Base-by-base conservation (phyloP, 176 grass and related monocot genomes). In the Triticum monococcum region DNA sequence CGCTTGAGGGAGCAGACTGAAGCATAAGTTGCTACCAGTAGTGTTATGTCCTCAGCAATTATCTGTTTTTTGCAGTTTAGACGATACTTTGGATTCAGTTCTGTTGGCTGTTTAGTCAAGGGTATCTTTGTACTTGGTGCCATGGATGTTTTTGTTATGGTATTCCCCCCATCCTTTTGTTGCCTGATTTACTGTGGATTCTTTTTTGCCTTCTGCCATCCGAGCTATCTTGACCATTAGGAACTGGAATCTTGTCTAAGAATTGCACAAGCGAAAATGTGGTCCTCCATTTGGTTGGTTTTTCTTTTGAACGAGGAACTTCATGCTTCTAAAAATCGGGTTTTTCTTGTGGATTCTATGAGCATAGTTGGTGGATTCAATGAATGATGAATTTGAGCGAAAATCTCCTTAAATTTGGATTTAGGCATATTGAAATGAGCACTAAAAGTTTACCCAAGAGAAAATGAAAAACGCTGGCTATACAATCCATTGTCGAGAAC, bases 1-100 rank as follows among this genome's bases (percentile, higher is more conserved):
- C 95, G 92, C 6, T 52, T 97, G 90, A 92, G 95, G 84, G 92
- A 97, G 86, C 92, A 94, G 74, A 97, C 95, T 9, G 95, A 97
- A 81, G 86, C 86, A 3, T 94, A 82, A 79, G 91, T 85, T 48
- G 72, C 33, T 64, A 82, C 3, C 33, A 35, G 33, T 9, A 30
- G 2, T 59, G 68, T 60, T 35, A 12, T 87, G 23, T 64, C 10
- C 43, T 26, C 1, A 12, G 25, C 33, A 41, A 22, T 80, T 12
- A 28, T 43, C 46, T 41, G 12, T 25, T 1, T 74, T 88, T 71
- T 82, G 64, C 87, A 76, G 76, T 80, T 50, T 20, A 80, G 68
- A 43, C 10, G 24, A 57, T 48, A 72, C 22, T 41, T 82, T 12
- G 20, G 28, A 57, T 69, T 63, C 36, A 40, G 59, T 48, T 57